Evolutionary conservation across 352 stramenopile genomes (phyloP), one percentile per base, ranked within the genome.

Genomic region (Globisporangium viniferum): DNA sequence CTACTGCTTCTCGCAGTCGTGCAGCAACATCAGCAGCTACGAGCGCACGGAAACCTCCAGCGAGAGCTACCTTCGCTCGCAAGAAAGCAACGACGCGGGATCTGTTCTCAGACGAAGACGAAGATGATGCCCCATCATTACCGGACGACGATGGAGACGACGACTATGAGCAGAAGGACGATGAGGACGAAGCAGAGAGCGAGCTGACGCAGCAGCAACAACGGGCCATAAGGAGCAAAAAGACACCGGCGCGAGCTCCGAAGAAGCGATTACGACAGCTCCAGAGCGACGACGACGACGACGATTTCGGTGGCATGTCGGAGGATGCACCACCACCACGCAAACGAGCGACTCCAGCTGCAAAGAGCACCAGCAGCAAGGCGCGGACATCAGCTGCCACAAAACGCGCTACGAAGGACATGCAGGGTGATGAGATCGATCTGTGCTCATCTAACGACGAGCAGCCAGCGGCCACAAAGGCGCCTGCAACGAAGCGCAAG

Each of bases 101-200:
- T 2, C 68, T 82, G 39, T 63, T 79, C 22, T 91, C 79, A 0
- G 76, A 84, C 44, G 79, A 90, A 7, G 76, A 88, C 9, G 55
- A 76, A 20, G 58, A 74, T 29, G 70, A 73, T 22, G 69, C 22
- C 44, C n/a, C 6, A 15, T 39, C 6, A 15, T 39, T 41, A 73
- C 27, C 20, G 4, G 82, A 86, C 24, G 73, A 90, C 69, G 84
- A 93, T 57, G 79, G 72, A 20, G 81, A 91, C 51, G 84, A 90
- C 27, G 80, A 91, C 51, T 91, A 78, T 31, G 78, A 91, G 35
- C 73, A 83, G 60, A 72, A 76, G 1, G 72, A 82, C 4, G 73
- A 79, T 20, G 74, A 78, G 2, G 66, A 78, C 2, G 14, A 64
- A 29, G 46, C 18, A 36, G 55, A 51, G 63, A 84, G 84, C 33